Evolutionary conservation across 768 basidiomycete species (phyloP), one percentile per base, ranked within the genome.

Genomic region (Leucogyrophana mollusca): DNA sequence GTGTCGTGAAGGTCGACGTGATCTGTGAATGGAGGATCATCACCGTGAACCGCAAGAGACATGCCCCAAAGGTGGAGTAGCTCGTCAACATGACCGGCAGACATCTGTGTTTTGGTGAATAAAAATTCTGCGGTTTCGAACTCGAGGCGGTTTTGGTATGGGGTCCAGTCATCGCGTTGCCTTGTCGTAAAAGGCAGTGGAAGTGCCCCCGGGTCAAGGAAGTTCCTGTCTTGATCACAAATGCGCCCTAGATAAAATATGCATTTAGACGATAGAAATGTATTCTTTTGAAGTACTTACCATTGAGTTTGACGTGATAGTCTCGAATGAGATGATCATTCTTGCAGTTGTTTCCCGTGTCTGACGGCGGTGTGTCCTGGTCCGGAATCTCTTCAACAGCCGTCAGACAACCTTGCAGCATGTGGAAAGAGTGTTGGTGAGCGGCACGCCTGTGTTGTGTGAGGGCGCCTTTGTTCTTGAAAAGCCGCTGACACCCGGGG

Each of bases 1-100:
- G 56, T 59, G 0, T 34, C 22, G 25, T 69, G 63, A 3, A 73
- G 21, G 17, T 73, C 64, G 4, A 52, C 32, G 43, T 65, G 51
- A 30, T 60, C 56, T 1, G 41, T 22, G 43, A 70, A 74, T 16
- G 54, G 58, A 10, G 50, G 41, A 5, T 21, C 13, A 10, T 20
- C 23, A 23, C 46, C 16, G 17, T 53, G 49, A 13, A 32, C 16
- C 3, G 47, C 4, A 3, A 54, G 27, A 8, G 54, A 44, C 5
- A 47, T 50, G 54, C n/a, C 56, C 60, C 59, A 60, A 0, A 63
- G 18, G 1, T 68, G 37, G 3, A 67, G 42, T 1, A 68, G 55
- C 1, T 50, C n/a, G 34, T 66, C 46, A 3, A 67, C 67, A 17
- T 56, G 49, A 4, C 42, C 40, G 1, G 48, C 50, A 0, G 62